Evolutionary conservation across 495 filamentous ascomycete species (phyloP).

Genomic region (Rusavskia elegans): DNA sequence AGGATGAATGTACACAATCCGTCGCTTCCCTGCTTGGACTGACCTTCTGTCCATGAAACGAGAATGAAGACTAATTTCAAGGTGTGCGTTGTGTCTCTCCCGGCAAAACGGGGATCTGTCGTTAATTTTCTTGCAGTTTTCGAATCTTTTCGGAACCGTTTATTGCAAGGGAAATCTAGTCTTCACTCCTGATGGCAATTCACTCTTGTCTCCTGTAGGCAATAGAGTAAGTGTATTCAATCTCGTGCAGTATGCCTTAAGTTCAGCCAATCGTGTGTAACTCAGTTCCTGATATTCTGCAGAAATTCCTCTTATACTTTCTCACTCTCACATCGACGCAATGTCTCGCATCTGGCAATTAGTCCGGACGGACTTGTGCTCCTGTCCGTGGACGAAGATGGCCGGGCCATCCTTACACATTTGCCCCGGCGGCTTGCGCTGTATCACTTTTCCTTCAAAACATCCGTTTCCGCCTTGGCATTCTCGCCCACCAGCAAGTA

Average conservation of each 20-base stretch:
- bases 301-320: slow-evolving; percentile 95
- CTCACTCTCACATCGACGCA: slow-evolving; percentile 84
- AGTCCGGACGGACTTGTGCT: slow-evolving; percentile 81
- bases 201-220: slow-evolving; percentile 90
- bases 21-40: too few species aligned
- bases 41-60: background rate
- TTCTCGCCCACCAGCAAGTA: slow-evolving; percentile 86
- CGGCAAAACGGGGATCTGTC: background rate
- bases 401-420: slow-evolving; percentile 80
- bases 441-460: slow-evolving; percentile 87
- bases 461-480: slow-evolving; percentile 62
- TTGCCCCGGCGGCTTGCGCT: slow-evolving; percentile 69
- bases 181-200: slow-evolving; percentile 92
- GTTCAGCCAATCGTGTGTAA: too few species aligned
- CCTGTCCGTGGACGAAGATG: slow-evolving; percentile 86
- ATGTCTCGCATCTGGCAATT: slow-evolving; percentile 74
- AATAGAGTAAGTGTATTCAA: slow-evolving; percentile 94
- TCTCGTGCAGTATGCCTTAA: slow-evolving; percentile 62
- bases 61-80: slow-evolving; percentile 95
- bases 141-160: slow-evolving; percentile 89
- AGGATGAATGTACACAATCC: too few species aligned
- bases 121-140: slow-evolving; percentile 42
- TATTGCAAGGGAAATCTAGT: slow-evolving; percentile 94
- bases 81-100: slow-evolving; percentile 26
- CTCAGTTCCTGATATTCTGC: background rate